Evolutionary conservation across 495 filamentous ascomycete species (phyloP).

Genomic region (Rhypophila decipiens): DNA sequence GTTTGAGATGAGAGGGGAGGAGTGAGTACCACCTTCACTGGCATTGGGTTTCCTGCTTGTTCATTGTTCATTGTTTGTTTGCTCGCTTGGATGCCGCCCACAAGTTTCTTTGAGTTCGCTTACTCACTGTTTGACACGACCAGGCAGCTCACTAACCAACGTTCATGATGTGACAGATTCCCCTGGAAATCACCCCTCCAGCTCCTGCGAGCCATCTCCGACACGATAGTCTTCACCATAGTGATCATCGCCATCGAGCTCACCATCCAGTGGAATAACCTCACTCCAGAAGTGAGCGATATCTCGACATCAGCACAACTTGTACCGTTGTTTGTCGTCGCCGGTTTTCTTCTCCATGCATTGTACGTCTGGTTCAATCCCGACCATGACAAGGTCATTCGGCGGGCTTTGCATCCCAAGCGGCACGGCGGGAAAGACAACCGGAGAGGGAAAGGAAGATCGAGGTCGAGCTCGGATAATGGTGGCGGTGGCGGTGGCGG

Average conservation of each 20-base stretch:
- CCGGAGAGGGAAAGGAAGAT: not conserved
- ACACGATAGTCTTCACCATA: slow-evolving; percentile 14
- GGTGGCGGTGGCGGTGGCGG: too few species aligned
- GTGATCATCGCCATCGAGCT: slow-evolving; percentile 27
- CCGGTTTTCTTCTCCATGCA: slow-evolving; percentile 1
- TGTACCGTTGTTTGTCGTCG: slow-evolving; percentile 4
- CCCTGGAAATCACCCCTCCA: slow-evolving; percentile 7
- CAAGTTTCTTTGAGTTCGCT: too few species aligned
- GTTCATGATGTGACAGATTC: too few species aligned
- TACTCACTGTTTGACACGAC: too few species aligned
- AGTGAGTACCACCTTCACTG: not conserved
- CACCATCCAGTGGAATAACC: slow-evolving; percentile 26
- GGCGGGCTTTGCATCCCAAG: not conserved
- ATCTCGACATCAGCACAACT: not conserved
- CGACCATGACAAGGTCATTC: not conserved
- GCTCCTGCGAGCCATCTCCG: slow-evolving; percentile 8
- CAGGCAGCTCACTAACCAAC: too few species aligned
- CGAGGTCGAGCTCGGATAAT: not conserved
- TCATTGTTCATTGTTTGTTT: too few species aligned
- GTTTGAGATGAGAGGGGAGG: not conserved
- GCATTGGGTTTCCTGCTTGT: not conserved
- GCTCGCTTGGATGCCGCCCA: too few species aligned
- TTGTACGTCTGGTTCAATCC: slow-evolving; percentile 10
- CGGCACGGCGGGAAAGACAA: not conserved
- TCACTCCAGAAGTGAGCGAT: not conserved